Evolutionary conservation across 345 rosid genomes (phyloP), one percentile per base, ranked within the genome.

Genomic region (Camelina laxa): DNA sequence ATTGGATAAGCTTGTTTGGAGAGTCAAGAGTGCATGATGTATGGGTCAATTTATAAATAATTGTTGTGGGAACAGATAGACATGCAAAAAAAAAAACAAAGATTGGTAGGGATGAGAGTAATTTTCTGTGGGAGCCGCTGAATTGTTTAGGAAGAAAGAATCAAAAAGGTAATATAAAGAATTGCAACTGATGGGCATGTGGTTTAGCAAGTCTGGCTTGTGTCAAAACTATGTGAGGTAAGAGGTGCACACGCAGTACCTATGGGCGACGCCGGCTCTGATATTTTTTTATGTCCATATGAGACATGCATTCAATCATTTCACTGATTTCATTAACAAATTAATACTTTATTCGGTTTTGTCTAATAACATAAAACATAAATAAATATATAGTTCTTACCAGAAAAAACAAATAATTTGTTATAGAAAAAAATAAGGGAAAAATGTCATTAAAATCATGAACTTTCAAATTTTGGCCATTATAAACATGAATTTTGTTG

Each of bases 101-200:
- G 55, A 65, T 15, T 24, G 33, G 31, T 31, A 66, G 21, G 67
- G 67, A 33, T 44, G 73, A 74, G 53, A 74, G 72, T 47, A 36
- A 44, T 47, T 59, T 59, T 51, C 79, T 75, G 79, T 60, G 74
- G 74, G 69, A 60, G 74, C 69, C 63, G 57, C 12, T 31, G 57
- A 35, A 53, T 51, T 36, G 60, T 5, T 22, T 71, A 41, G 62
- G 47, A 22, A 14, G 35, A 70, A 58, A 70, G 14, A 55, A 5
- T 24, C 10, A 45, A 30, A n/a, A 49, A 38, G 42, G 13, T 6
- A n/a, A 45, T 10, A 59, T 47, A 70, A 59, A 58, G 36, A 48
- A 70, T 15, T 15, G 39, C 60, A 63, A 45, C 49, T 4, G 41
- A 69, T n/a, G 63, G 63, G 70, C 79, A 42, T 53, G 79, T 75